Conservation (phyloP, 768 basidiomycete genomes). For the Hemileccinum impolitum region DNA sequence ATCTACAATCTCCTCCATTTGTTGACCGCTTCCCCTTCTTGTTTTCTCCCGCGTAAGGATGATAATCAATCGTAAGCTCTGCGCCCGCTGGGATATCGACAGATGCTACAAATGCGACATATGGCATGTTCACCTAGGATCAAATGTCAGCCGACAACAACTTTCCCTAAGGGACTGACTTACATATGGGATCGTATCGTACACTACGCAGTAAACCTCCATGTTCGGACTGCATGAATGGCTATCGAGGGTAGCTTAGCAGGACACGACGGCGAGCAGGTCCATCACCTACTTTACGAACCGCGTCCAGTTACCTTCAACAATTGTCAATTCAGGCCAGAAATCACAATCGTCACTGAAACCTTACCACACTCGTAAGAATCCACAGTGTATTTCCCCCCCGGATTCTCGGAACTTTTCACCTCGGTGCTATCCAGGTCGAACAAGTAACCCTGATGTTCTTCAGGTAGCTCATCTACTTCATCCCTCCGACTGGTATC, state of each 20-base stretch:
- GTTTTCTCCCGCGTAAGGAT: slow-evolving; percentile 39
- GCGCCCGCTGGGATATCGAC: slow-evolving; percentile 45
- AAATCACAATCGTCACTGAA: neutral
- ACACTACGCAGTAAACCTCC: slow-evolving; percentile 54
- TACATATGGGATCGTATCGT: slow-evolving; percentile 58
- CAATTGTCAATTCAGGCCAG: slow-evolving; percentile 1
- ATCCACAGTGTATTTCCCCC: slow-evolving; percentile 52
- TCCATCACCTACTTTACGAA: slow-evolving; percentile 60
- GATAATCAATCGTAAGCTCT: slow-evolving; percentile 66
- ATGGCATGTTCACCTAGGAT: slow-evolving; percentile 54
- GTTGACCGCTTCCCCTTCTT: slow-evolving; percentile 25
- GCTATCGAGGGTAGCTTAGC: slow-evolving; percentile 34
- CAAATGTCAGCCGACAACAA: neutral
- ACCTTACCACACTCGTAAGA: slow-evolving; percentile 47
- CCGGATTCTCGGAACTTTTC: slow-evolving; percentile 31
- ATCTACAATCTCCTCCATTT: slow-evolving; percentile 34
- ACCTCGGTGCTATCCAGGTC: slow-evolving; percentile 60
- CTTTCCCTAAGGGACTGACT: neutral
- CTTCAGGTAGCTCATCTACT: slow-evolving; percentile 36
- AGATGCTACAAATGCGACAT: slow-evolving; percentile 56
- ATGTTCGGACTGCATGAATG: slow-evolving; percentile 68
- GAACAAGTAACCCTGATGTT: slow-evolving; percentile 49
- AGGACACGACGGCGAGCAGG: neutral
- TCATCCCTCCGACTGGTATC: slow-evolving; percentile 41
- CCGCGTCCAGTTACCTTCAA: slow-evolving; percentile 69